phyloP scores from a whole-genome alignment of 129 eudicot species.

The Tanacetum coccineum region DNA sequence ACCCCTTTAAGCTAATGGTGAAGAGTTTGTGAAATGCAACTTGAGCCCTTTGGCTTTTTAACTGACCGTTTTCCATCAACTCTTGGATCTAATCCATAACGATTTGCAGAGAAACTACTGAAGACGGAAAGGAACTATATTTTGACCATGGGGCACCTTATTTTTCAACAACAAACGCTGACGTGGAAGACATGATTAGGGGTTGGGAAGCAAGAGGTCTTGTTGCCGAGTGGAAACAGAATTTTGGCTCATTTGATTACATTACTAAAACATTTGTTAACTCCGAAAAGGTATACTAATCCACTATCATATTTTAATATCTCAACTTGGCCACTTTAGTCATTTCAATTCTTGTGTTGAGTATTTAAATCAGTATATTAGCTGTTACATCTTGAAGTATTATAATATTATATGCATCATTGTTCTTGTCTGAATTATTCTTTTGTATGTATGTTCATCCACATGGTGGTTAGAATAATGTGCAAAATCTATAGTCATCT shows the following conservation, averaged over 20 bases:
- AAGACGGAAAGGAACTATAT: slow-evolving; percentile 76
- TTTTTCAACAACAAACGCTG: slow-evolving; percentile 56
- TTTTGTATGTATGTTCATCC: slow-evolving; percentile 29
- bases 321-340: slow-evolving; percentile 28
- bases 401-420: slow-evolving; percentile 26
- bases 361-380: slow-evolving; percentile 29
- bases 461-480: slow-evolving; percentile 29
- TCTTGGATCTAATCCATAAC: not conserved
- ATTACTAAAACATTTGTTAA: slow-evolving; percentile 51
- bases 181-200: slow-evolving; percentile 52
- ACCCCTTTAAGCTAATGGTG: not conserved
- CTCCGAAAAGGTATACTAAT: slow-evolving; percentile 53
- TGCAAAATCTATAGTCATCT: slow-evolving; percentile 15
- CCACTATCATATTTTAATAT: slow-evolving; percentile 16
- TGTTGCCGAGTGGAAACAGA: slow-evolving; percentile 88
- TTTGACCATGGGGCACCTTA: slow-evolving; percentile 96
- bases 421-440: slow-evolving; percentile 25
- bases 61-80: too few relatives aligned
- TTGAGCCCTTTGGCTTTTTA: not conserved
- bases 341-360: slow-evolving; percentile 11
- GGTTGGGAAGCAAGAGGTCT: slow-evolving; percentile 91
- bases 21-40: not conserved
- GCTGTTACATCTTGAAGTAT: slow-evolving; percentile 33
- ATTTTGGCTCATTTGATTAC: slow-evolving; percentile 75
- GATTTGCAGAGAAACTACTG: slow-evolving; percentile 55